Percentiles rank a stretch among this genome's conserved stretches.
These are phyloP conservation scores for Botrytis deweyae DNA, from an alignment of 2,329 filamentous ascomycete genomes.

Conservation along the genomic window DNA sequence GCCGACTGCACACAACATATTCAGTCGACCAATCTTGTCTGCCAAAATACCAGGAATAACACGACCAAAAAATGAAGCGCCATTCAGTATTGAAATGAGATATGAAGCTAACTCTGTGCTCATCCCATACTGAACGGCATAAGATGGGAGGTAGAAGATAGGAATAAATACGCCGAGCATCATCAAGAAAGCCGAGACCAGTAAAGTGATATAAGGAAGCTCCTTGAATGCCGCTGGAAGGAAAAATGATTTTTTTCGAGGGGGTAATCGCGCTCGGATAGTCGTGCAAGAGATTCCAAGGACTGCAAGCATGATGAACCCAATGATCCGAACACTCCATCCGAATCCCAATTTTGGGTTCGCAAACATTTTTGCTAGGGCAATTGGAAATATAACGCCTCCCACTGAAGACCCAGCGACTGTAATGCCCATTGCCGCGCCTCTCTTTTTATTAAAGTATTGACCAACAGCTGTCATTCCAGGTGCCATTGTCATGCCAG, in stretches of 20 bases:
- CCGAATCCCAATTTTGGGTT: slow-evolving; percentile 36
- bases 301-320: slow-evolving; percentile 44
- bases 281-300: slow-evolving; percentile 3
- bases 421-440: slow-evolving; percentile 49
- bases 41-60: slow-evolving; percentile 20
- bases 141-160: slow-evolving; percentile 45
- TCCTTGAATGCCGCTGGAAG: slow-evolving; percentile 19
- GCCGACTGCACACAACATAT: slow-evolving; percentile 13
- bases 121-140: slow-evolving; percentile 49
- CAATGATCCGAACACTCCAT: slow-evolving; percentile 35
- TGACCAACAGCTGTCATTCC: slow-evolving; percentile 43
- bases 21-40: slow-evolving; percentile 39
- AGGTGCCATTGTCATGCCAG: slow-evolving; percentile 43
- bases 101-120: slow-evolving; percentile 47
- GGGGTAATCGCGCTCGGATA: slow-evolving; percentile 13
- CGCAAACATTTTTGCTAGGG: slow-evolving; percentile 13
- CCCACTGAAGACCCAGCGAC: slow-evolving; percentile 26
- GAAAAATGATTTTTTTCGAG: slow-evolving; percentile 19
- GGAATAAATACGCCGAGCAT: slow-evolving; percentile 53
- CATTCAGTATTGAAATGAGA: slow-evolving; percentile 50
- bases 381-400: slow-evolving; percentile 21
- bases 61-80: slow-evolving; percentile 19
- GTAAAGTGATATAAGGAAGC: slow-evolving; percentile 3
- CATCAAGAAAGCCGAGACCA: slow-evolving; percentile 37
- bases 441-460: slow-evolving; percentile 51